Conservation (phyloP, 352 stramenopile species). For the Phytopythium aichiense region DNA sequence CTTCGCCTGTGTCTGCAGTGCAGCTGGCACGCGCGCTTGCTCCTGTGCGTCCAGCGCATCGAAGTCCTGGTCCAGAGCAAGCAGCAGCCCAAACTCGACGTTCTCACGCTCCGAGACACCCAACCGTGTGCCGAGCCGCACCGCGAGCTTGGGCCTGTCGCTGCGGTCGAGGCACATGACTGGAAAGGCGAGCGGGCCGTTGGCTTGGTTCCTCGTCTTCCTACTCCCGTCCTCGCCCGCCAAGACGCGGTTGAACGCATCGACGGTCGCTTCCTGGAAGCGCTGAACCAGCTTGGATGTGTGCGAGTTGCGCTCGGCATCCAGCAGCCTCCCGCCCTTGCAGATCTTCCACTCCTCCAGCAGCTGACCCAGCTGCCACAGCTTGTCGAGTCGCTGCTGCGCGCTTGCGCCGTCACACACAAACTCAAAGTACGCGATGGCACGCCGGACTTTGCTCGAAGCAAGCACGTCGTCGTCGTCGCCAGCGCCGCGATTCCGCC, state of each 20-base stretch:
- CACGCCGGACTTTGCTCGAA: slow-evolving; percentile 55
- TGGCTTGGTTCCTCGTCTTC: slow-evolving; percentile 2
- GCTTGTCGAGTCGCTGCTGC: slow-evolving; percentile 55
- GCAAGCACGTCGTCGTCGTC: slow-evolving; percentile 23
- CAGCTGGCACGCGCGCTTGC: slow-evolving; percentile 8
- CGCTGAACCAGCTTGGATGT: slow-evolving; percentile 47
- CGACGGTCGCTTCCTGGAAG: slow-evolving; percentile 41
- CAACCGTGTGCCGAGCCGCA: slow-evolving; percentile 43
- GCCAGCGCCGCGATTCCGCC: slow-evolving; percentile 2
- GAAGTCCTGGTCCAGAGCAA: slow-evolving; percentile 55
- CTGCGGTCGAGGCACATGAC: slow-evolving; percentile 42
- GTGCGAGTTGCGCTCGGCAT: slow-evolving; percentile 47
- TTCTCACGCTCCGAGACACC: slow-evolving; percentile 43
- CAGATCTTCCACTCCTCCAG: slow-evolving; percentile 77
- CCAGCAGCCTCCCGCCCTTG: slow-evolving; percentile 56
- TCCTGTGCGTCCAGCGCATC: slow-evolving; percentile 19
- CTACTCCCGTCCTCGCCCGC: slow-evolving; percentile 4
- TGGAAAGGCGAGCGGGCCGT: slow-evolving; percentile 42
- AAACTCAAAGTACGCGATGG: slow-evolving; percentile 58
- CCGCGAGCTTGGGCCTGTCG: slow-evolving; percentile 28
- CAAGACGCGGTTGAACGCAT: slow-evolving; percentile 51
- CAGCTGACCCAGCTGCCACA: slow-evolving; percentile 71
- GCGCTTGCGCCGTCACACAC: slow-evolving; percentile 51
- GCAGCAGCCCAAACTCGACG: slow-evolving; percentile 57
- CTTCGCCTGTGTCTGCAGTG: slow-evolving; percentile 13